These are phyloP conservation scores for Wickerhamomyces xylosicus DNA, from an alignment of 805 yeast genomes.

Conservation along the genomic window DNA sequence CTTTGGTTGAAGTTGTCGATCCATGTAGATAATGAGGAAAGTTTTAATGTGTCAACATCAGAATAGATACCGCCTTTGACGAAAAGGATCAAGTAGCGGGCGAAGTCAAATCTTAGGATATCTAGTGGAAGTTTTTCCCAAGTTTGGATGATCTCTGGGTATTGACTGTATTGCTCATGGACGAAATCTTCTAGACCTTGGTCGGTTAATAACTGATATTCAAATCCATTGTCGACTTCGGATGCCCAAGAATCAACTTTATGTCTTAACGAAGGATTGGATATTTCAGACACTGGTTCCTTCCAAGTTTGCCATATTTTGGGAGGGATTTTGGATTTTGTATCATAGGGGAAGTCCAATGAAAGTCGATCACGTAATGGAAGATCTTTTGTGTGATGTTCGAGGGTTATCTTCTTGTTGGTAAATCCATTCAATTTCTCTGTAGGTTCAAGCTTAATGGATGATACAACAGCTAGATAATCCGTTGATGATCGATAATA, in stretches of 20 bases:
- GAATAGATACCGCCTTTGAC: conserved; percentile 53
- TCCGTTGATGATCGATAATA: too few relatives aligned
- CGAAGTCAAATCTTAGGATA: conserved; percentile 43
- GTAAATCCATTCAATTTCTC: too few relatives aligned
- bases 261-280: conserved; percentile 19
- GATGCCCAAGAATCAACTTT: conserved; percentile 13
- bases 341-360: conserved; percentile 9
- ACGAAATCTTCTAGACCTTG: conserved; percentile 29
- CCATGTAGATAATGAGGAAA: conserved; percentile 40
- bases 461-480: too few relatives aligned
- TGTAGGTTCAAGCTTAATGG: too few relatives aligned
- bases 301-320: conserved; percentile 45
- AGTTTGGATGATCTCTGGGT: conserved; percentile 45
- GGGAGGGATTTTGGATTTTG: conserved; percentile 24
- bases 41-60: conserved; percentile 41
- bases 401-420: too few relatives aligned
- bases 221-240: conserved; percentile 8
- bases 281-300: conserved; percentile 10
- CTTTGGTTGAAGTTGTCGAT: conserved; percentile 40
- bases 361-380: too few relatives aligned
- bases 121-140: conserved; percentile 39
- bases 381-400: too few relatives aligned
- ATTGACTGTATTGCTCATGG: conserved; percentile 23
- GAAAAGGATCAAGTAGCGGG: conserved; percentile 40
- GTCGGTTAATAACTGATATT: conserved; percentile 24